phyloP scores from a whole-genome alignment of 176 grass and related monocot species.

The Raddia guianensis region DNA sequence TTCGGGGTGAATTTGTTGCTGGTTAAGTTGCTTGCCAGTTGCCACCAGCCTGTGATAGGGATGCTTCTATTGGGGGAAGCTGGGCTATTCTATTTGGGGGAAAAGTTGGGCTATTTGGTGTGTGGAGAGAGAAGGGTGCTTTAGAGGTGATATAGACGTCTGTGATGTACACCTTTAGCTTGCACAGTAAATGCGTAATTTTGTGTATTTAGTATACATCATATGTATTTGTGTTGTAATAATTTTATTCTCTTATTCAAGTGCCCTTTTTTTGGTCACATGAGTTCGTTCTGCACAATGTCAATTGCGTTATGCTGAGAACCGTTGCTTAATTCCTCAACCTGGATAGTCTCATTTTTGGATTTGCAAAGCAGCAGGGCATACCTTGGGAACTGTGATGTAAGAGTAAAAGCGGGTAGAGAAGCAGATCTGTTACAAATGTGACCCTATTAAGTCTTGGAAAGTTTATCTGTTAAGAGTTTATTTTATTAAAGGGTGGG shows the following conservation, averaged over 20 bases:
- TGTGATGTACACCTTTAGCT: slow-evolving; percentile 33
- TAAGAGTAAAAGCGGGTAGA: too few relatives aligned
- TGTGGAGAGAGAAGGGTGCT: too few relatives aligned
- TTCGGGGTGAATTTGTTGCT: slow-evolving; percentile 37
- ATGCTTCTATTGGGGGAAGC: slow-evolving; percentile 16
- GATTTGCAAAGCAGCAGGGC: neutral
- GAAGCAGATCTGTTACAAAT: too few relatives aligned
- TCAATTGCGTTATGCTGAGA: too few relatives aligned
- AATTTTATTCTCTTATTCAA: slow-evolving; percentile 39
- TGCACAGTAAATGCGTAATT: slow-evolving; percentile 30
- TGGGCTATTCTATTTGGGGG: neutral
- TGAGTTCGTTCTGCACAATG: neutral
- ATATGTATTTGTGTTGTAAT: slow-evolving; percentile 55
- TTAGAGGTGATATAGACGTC: slow-evolving; percentile 40
- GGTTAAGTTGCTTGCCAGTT: slow-evolving; percentile 29
- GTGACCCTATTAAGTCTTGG: too few relatives aligned
- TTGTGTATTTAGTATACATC: slow-evolving; percentile 43
- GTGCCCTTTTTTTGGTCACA: neutral
- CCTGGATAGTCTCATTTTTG: neutral
- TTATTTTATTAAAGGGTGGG: too few relatives aligned
- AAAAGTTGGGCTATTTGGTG: neutral
- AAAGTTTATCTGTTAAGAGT: too few relatives aligned
- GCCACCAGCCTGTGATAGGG: slow-evolving; percentile 25
- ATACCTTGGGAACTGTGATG: neutral
- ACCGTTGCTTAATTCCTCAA: too few relatives aligned